Conservation (phyloP, 805 yeast genomes). For the Saccharomycopsis malanga region DNA sequence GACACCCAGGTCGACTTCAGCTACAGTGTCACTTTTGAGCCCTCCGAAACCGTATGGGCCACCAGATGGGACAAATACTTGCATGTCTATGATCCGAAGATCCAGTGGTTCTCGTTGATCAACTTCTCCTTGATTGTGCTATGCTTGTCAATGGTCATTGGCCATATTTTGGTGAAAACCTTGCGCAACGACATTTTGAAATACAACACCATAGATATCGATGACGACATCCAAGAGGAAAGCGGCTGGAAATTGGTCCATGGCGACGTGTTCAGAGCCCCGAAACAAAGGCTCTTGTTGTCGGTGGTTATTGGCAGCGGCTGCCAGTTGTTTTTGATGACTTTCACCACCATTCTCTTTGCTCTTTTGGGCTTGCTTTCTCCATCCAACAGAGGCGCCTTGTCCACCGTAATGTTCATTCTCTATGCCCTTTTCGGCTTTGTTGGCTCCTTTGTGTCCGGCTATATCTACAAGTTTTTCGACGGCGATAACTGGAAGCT, state of each 20-base stretch:
- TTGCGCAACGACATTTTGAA: conserved; percentile 78
- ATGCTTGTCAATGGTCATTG: conserved; percentile 68
- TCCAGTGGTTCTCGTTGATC: conserved; percentile 91
- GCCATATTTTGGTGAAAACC: conserved; percentile 71
- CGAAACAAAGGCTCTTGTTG: conserved; percentile 58
- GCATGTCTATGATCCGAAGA: conserved; percentile 84
- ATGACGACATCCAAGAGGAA: conserved; percentile 72
- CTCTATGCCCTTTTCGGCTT: conserved; percentile 75
- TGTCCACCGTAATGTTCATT: conserved; percentile 83
- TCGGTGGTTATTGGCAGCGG: conserved; percentile 88
- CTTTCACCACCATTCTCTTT: conserved; percentile 62
- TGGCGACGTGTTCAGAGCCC: conserved; percentile 91
- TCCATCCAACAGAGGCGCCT: conserved; percentile 91
- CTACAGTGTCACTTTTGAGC: conserved; percentile 72
- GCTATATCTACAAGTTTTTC: conserved; percentile 77
- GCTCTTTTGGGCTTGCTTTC: conserved; percentile 87
- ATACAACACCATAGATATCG: conserved; percentile 84
- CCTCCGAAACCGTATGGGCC: conserved; percentile 82
- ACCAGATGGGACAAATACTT: conserved; percentile 98
- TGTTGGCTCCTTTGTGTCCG: conserved; percentile 82
- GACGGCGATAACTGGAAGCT: conserved; percentile 89
- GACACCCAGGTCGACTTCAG: conserved; percentile 64
- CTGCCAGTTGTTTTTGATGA: conserved; percentile 72
- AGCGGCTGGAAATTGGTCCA: conserved; percentile 95
- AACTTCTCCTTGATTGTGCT: conserved; percentile 80